Evolutionary conservation across 306 rosid genomes (phyloP).

Genomic region (Quercus dentata): DNA sequence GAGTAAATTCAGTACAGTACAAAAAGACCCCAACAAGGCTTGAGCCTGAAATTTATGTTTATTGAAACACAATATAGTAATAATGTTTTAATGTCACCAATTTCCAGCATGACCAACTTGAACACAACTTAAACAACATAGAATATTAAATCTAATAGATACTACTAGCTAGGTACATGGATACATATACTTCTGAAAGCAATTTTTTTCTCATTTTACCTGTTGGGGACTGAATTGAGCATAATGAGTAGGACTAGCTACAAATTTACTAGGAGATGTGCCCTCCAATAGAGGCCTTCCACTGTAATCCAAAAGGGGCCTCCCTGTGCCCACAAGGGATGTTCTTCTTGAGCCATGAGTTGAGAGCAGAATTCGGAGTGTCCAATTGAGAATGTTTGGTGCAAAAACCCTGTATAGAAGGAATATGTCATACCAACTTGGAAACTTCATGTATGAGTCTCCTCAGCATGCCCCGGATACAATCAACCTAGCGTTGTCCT

Average conservation of each 20-base stretch:
- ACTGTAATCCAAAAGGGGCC: constrained; percentile 27
- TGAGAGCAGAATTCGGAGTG: constrained; percentile 52
- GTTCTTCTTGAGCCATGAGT: constrained; percentile 41
- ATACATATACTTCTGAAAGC: too few species aligned
- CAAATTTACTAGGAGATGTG: constrained; percentile 32
- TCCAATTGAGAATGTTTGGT: constrained; percentile 70
- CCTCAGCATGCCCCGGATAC: constrained; percentile 74
- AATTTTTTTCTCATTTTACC: constrained; percentile 41
- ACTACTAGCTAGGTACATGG: background rate
- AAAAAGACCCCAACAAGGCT: background rate
- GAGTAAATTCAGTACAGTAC: background rate
- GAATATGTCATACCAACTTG: constrained; percentile 83
- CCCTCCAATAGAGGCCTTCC: constrained; percentile 40
- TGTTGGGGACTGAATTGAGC: constrained; percentile 32
- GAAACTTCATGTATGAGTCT: constrained; percentile 62
- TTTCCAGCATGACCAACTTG: background rate
- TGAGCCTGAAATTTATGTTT: background rate
- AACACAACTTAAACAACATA: background rate
- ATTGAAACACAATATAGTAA: background rate
- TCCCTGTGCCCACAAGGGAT: constrained; percentile 64
- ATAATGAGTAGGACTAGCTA: constrained; percentile 24
- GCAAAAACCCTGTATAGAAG: constrained; percentile 63
- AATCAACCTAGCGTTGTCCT: constrained; percentile 72
- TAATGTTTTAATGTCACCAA: background rate
- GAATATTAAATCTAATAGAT: background rate